Percentiles rank a stretch among this genome's conserved stretches.
Evolutionary conservation across 1,139 yeast species (phyloP).

Genomic region (Debaryomycetaceae sp.): DNA sequence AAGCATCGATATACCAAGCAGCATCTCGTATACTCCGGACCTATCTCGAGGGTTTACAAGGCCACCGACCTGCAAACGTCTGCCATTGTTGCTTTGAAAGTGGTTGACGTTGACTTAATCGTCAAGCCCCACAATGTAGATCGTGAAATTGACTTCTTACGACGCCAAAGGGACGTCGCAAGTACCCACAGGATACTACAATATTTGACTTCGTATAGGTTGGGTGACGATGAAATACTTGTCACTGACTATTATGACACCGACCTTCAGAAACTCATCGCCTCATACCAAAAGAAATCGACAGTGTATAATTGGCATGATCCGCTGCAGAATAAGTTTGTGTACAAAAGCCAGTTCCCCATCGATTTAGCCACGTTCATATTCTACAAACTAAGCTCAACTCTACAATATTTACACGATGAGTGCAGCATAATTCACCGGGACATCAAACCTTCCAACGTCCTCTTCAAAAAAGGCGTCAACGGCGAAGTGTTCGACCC

Average conservation of each 20-base stretch:
- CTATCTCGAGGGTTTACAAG: slow-evolving; percentile 31
- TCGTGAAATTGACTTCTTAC: slow-evolving; percentile 29
- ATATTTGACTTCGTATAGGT: slow-evolving; percentile 19
- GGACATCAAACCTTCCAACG: slow-evolving; percentile 80
- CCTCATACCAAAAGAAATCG: slow-evolving; percentile 13
- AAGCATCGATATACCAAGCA: slow-evolving; percentile 18
- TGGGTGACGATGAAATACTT: slow-evolving; percentile 31
- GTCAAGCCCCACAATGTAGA: slow-evolving; percentile 36
- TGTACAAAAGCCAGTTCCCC: slow-evolving; percentile 15
- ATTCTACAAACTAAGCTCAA: slow-evolving; percentile 17
- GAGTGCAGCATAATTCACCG: slow-evolving; percentile 70
- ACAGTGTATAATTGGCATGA: slow-evolving; percentile 20
- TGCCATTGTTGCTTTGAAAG: slow-evolving; percentile 29
- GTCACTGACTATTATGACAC: slow-evolving; percentile 30
- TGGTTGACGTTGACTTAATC: slow-evolving; percentile 35
- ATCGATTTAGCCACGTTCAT: slow-evolving; percentile 14
- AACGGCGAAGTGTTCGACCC: slow-evolving; percentile 21
- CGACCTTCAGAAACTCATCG: slow-evolving; percentile 24
- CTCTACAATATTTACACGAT: slow-evolving; percentile 29
- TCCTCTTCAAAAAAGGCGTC: slow-evolving; percentile 37
- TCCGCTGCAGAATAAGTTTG: slow-evolving; percentile 13
- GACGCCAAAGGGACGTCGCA: slow-evolving; percentile 6
- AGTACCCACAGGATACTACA: slow-evolving; percentile 22
- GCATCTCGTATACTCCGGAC: slow-evolving; percentile 29
- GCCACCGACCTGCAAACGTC: slow-evolving; percentile 16